Evolutionary conservation across 371 early-diverging fungal genomes (phyloP), one percentile per base, ranked within the genome.

Genomic region (Mortierella sp.): DNA sequence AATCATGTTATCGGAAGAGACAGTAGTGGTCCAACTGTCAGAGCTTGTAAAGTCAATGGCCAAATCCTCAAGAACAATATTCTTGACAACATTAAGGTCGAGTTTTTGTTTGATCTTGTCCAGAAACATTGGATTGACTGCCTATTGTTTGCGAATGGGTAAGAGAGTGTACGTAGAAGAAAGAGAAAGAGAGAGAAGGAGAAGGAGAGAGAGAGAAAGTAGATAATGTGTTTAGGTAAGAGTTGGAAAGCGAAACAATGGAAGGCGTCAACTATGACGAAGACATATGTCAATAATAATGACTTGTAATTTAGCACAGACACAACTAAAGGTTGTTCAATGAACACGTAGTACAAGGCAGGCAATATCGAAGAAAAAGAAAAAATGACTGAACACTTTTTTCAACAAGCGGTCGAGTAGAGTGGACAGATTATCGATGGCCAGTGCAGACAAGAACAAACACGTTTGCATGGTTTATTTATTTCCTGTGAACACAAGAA

Each of bases 11-110:
- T 73, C 58, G 29, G 80, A 79, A 22, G 80, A 70, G n/a, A 72
- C 28, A 8, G 61, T 60, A 1, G 64, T 34, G 34, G 55, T 22
- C 70, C 70, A 79, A 13, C 66, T 53, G 49, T 79, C 56, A 45
- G 74, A 43, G 5, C 57, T 42, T 45, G 80, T 79, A 54, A 79
- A 70, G 65, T 79, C 80, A 19, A 79, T 73, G 19, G 74, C 47
- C 54, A 79, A 35, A 26, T 79, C 73, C 42, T 74, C 60, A 43
- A 79, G 66, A 37, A 66, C 70, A 56, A 79, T 63, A 47, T 47
- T 62, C 57, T 70, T 73, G 68, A 79, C 66, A 17, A 79, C 51
- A 13, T 61, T 63, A 9, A 79, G 40, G 35, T 79, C 80, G 19
- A 79, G 37, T 51, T 49, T 66, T 58, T 53, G 53, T 7, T 54